Conservation (phyloP, 1,284 basidiomycete genomes). For the Rhodotorula glutinis region DNA sequence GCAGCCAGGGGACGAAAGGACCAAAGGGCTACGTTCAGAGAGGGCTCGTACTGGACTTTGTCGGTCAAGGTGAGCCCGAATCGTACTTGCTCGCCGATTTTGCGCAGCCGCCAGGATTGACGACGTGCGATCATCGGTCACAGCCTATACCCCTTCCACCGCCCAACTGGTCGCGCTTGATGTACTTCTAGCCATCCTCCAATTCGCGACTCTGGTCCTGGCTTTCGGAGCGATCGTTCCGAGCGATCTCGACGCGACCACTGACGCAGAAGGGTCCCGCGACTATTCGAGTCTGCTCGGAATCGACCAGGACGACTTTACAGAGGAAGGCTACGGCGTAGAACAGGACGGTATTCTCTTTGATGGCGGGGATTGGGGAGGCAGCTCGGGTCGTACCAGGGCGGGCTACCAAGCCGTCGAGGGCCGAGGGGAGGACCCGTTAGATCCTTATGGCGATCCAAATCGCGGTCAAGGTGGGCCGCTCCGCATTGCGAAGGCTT, state of each 20-base stretch:
- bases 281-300: slow-evolving; percentile 17
- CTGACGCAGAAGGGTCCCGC: not conserved
- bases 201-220: slow-evolving; percentile 19
- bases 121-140: not conserved
- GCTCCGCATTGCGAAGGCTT: too few relatives aligned
- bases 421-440: too few relatives aligned
- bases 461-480: too few relatives aligned
- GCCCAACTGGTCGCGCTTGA: slow-evolving; percentile 15
- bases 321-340: not conserved
- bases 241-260: slow-evolving; percentile 18
- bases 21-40: slow-evolving; percentile 12
- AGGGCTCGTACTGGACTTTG: slow-evolving; percentile 25
- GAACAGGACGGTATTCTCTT: too few relatives aligned
- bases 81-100: too few relatives aligned
- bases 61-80: slow-evolving; percentile 30
- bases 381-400: too few relatives aligned
- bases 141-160: slow-evolving; percentile 16
- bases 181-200: slow-evolving; percentile 8
- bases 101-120: not conserved
- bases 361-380: too few relatives aligned
- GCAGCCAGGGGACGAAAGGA: slow-evolving; percentile 32
- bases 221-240: slow-evolving; percentile 21
- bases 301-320: not conserved
- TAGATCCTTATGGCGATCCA: too few relatives aligned
- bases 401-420: too few relatives aligned